Evolutionary conservation across 805 yeast species (phyloP), one percentile per base, ranked within the genome.

Genomic region (Alloascoidea africana): DNA sequence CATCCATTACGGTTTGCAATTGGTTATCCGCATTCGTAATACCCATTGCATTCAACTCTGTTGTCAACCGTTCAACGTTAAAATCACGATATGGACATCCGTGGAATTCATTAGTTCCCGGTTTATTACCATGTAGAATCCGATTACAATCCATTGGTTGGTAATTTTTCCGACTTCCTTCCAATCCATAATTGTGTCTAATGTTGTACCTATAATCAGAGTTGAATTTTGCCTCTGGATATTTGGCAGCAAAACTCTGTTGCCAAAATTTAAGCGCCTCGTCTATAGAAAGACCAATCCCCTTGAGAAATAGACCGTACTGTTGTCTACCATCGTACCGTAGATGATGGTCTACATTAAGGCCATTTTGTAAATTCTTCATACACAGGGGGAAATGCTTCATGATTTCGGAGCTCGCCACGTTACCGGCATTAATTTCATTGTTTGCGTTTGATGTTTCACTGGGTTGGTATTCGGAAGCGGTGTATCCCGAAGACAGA

Each of bases 81-180:
- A 81, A 61, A 48, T 81, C 89, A 39, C 94, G 63, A 57, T 82
- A 91, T 3, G 97, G 96, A 56, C 97, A 89, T 2, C 98, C 98
- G 52, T 89, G 96, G 41, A 61, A 69, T 46, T 87, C 94, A 33
- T 68, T 64, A 35, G 65, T 59, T 6, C 63, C 62, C 0, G 94
- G 86, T 44, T 76, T 69, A 4, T 85, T 84, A 46, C 76, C 76
- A 17, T 73, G 65, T 41, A 84, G 56, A 33, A 91, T 84, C 1
- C 78, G 74, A 32, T 73, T 70, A 61, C 96, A 91, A 52, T 77
- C 81, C 78, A 80, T 71, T 2, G 97, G 94, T 48, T 72, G 71
- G 57, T 85, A 86, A 48, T 85, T 82, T 48, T 74, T 79, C 42
- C 95, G 63, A 8, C 79, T 78, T 46, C 98, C 99, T 58, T 84